Percentiles rank a stretch among this genome's conserved stretches.
Conservation (phyloP, 352 stramenopile species). For the Phytopythium aichiense region DNA sequence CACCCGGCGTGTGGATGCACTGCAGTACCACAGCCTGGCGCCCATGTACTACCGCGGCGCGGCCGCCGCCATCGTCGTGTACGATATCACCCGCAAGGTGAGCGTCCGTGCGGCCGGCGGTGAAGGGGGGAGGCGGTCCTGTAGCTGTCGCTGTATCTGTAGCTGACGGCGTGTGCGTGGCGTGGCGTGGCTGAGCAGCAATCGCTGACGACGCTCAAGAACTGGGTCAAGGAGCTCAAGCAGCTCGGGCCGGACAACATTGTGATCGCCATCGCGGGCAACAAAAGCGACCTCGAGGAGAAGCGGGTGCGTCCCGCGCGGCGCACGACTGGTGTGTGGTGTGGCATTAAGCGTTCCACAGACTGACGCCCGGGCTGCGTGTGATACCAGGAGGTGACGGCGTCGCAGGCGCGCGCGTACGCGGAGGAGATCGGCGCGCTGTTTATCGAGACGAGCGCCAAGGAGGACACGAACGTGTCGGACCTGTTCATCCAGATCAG, state of each 20-base stretch:
- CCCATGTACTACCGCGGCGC: conserved; percentile 99
- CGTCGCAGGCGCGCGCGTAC: conserved; percentile 83
- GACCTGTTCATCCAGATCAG: conserved; percentile 92
- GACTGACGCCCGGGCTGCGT: neutral
- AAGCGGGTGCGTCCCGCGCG: conserved; percentile 49
- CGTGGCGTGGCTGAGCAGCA: conserved; percentile 33
- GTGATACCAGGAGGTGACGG: conserved; percentile 69
- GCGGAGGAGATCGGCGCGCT: conserved; percentile 91
- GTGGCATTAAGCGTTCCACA: neutral
- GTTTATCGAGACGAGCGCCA: conserved; percentile 94
- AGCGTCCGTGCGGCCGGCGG: conserved; percentile 20
- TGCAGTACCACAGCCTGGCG: conserved; percentile 94
- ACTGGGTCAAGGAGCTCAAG: conserved; percentile 94
- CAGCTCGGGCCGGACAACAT: conserved; percentile 91
- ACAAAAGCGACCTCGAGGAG: conserved; percentile 92
- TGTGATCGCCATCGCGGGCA: conserved; percentile 94
- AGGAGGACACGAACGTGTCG: conserved; percentile 92
- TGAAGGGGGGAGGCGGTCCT: no score
- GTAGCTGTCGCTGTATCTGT: neutral
- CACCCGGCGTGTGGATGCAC: neutral
- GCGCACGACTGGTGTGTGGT: neutral
- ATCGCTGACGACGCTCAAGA: conserved; percentile 92
- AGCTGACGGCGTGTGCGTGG: neutral
- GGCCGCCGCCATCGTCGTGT: conserved; percentile 96
- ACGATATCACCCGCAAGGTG: conserved; percentile 96